A percentile compares a stretch with the other conserved stretches of the same genome.
These are phyloP conservation scores for Monosporascus sp. DNA, from an alignment of 2,329 filamentous ascomycete species.

Conservation along the genomic window DNA sequence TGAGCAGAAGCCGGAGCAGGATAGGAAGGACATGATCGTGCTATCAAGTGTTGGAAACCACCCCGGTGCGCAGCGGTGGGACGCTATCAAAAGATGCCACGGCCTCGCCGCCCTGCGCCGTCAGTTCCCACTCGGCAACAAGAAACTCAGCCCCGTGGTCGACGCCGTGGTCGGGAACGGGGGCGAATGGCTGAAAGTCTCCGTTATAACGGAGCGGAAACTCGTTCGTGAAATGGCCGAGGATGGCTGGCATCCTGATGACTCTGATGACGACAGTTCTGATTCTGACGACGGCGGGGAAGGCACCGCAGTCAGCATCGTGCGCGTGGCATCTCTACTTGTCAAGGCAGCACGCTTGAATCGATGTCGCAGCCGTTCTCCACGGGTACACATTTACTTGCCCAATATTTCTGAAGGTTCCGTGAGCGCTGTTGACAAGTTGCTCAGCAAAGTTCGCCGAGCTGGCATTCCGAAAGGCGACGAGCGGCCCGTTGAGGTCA, in stretches of 20 bases:
- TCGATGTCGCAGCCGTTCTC: conserved; percentile 9
- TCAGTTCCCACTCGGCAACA: conserved; percentile 3
- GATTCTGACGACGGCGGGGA: conserved; percentile 5
- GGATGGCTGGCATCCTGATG: conserved; percentile 12
- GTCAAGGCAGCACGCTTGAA: conserved; percentile 9
- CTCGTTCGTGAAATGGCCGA: conserved; percentile 10
- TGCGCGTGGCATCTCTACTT: conserved; percentile 5
- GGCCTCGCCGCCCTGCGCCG: conserved; percentile 10
- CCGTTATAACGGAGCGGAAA: conserved; percentile 8
- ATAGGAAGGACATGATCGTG: conserved; percentile 7
- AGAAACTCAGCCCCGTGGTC: conserved; percentile 4
- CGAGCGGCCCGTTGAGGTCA: conserved; percentile 6
- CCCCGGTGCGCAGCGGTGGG: conserved; percentile 7
- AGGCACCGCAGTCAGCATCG: conserved; percentile 4
- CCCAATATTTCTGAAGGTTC: conserved; percentile 6
- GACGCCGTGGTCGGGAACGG: conserved; percentile 12
- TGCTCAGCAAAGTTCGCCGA: conserved; percentile 4
- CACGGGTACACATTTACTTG: conserved; percentile 7
- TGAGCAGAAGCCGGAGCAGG: conserved; percentile 3
- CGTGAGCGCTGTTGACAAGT: conserved; percentile 5
- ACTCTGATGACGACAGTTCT: conserved; percentile 8
- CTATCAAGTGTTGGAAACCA: conserved; percentile 5
- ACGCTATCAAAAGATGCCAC: conserved; percentile 9
- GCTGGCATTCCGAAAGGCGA: conserved; percentile 5
- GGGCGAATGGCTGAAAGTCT: conserved; percentile 10